These are phyloP conservation scores for Yamadazyma membranifaciens DNA, from an alignment of 1,139 yeast species.

Conservation along the genomic window DNA sequence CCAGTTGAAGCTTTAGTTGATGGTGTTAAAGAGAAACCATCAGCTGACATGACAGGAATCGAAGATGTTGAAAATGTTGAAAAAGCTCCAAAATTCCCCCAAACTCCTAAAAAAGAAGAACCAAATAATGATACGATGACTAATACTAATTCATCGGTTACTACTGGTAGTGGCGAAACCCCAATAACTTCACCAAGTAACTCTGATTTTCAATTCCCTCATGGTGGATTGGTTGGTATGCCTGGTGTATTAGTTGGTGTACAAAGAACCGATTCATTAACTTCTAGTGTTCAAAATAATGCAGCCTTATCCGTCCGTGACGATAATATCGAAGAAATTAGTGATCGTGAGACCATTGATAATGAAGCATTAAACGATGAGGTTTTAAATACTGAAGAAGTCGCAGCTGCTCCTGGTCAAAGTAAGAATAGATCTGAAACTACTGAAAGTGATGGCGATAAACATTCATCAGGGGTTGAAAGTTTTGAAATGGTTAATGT, in stretches of 20 bases:
- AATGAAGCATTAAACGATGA: conserved; percentile 19
- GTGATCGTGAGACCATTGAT: conserved; percentile 59
- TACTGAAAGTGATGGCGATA: conserved; percentile 33
- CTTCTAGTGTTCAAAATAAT: conserved; percentile 89
- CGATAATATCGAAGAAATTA: conserved; percentile 59
- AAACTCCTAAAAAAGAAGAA: conserved; percentile 12
- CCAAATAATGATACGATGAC: conserved; percentile 29
- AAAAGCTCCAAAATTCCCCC: conserved; percentile 8
- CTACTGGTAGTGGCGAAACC: conserved; percentile 45
- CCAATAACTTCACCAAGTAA: conserved; percentile 58
- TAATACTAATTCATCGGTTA: conserved; percentile 37
- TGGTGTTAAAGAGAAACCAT: conserved; percentile 24
- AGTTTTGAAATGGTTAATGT: conserved; percentile 55
- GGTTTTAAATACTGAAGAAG: conserved; percentile 15
- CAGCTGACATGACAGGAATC: conserved; percentile 29
- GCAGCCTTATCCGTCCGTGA: conserved; percentile 88
- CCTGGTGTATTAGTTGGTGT: conserved; percentile 49
- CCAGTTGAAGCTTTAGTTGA: conserved; percentile 21
- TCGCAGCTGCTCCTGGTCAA: conserved; percentile 9
- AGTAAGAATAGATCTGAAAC: conserved; percentile 15
- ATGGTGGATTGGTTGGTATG: conserved; percentile 52
- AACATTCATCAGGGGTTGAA: conserved; percentile 47
- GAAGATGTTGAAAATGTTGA: conserved; percentile 21
- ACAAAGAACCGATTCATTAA: conserved; percentile 70
- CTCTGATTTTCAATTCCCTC: conserved; percentile 53